Base-by-base conservation (phyloP, 495 filamentous ascomycete species). In the Trichoderma gamsii region DNA sequence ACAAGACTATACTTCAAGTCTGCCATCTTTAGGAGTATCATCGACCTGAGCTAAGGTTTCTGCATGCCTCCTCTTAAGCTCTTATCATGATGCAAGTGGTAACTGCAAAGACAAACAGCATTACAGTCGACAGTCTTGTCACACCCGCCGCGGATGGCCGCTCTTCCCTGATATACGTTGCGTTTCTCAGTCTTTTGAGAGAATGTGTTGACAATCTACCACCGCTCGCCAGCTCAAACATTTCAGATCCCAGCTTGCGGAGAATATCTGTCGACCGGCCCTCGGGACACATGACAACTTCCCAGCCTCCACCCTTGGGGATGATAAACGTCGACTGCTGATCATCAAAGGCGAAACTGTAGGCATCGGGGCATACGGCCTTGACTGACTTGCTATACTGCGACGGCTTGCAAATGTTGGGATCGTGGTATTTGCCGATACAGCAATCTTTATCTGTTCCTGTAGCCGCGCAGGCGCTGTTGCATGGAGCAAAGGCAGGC, bases 321-420 rank as follows among this genome's bases (percentile, higher is more conserved):
- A 92, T 83, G 68, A 91, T 88, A 75, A 94, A 93, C 0, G 90
- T 93, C 56, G 85, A 88, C 7, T 82, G 83, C 65, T 85, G 78
- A 77, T 94, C 91, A 72, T 94, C 90, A 70, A 86, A 93, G 12
- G 91, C 89, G 73, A 84, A 94, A 72, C 87, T 90, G 75, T 93
- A 94, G 21, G 90, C 91, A 77, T 94, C 91, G 3, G 91, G 91
- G 75, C 91, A 94, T 18, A 92, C 83, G 21, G 69, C 76, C 81
- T 94, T 94, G 41, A 88, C 89, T 23, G 78, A 74, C 68, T 74
- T 81, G 67, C 84, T 85, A 74, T 92, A 94, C 27, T 81, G 68
- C 61, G 82, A 83, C 8, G 89, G 88, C 70, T 76, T 71, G 78
- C 90, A 93, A 13, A 74, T 76, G 46, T 78, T 74, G 5, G 87